phyloP scores from a whole-genome alignment of 2,329 filamentous ascomycete genomes.

The Pseudogymnoascus destructans region DNA sequence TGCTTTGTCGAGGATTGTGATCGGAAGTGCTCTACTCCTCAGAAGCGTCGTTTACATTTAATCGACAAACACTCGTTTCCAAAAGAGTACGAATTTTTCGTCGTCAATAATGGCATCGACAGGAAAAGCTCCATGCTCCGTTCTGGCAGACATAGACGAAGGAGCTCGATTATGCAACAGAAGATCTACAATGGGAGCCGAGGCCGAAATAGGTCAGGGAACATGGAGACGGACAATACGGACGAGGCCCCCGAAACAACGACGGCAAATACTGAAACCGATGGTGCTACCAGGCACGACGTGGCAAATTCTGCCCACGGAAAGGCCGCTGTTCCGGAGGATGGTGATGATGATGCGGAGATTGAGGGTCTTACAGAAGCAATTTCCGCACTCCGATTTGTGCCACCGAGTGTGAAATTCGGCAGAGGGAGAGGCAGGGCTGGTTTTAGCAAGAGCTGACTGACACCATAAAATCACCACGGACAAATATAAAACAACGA shows the following conservation, averaged over 20 bases:
- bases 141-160: conserved; percentile 37
- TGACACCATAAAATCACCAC: conserved; percentile 9
- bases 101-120: conserved; percentile 84
- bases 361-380: conserved; percentile 52
- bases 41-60: conserved; percentile 76
- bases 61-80: conserved; percentile 94
- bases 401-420: conserved; percentile 55
- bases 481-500: conserved; percentile 2
- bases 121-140: conserved; percentile 65
- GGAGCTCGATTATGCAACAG: conserved; percentile 32
- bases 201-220: conserved; percentile 12
- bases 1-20: conserved; percentile 89
- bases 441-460: conserved; percentile 20
- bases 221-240: conserved; percentile 12
- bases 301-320: conserved; percentile 15
- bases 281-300: conserved; percentile 16
- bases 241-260: conserved; percentile 21
- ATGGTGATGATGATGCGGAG: conserved; percentile 26
- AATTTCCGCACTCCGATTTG: conserved; percentile 60
- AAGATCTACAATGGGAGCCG: conserved; percentile 19
- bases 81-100: conserved; percentile 72
- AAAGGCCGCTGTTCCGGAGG: conserved; percentile 13
- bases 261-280: conserved; percentile 8
- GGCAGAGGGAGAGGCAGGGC: conserved; percentile 30
- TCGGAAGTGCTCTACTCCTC: conserved; percentile 65